Percentiles rank a stretch among this genome's conserved stretches.
Evolutionary conservation across 768 basidiomycete genomes (phyloP).

Genomic region (Tulasnella sp.): DNA sequence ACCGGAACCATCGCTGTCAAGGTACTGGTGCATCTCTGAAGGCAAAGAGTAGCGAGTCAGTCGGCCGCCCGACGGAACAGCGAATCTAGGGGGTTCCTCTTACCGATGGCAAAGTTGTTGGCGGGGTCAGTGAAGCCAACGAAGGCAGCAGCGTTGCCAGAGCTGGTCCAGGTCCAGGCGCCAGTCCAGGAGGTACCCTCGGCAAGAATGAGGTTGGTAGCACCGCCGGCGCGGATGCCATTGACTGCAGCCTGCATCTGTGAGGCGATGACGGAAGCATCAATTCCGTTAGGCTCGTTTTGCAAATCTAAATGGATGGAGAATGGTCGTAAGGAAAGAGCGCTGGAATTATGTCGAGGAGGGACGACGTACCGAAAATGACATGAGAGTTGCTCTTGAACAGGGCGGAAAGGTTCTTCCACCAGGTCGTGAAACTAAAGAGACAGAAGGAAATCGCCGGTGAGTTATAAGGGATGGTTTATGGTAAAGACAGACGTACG

Average conservation of each 20-base stretch:
- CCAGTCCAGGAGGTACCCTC: constrained; percentile 47
- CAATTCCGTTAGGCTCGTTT: constrained; percentile 58
- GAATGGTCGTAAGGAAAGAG: background rate
- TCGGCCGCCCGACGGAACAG: background rate
- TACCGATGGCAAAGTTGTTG: constrained; percentile 54
- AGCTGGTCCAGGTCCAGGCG: constrained; percentile 53
- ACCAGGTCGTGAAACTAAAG: constrained; percentile 29
- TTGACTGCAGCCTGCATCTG: constrained; percentile 61
- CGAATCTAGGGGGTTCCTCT: constrained; percentile 12
- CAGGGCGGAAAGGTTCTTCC: constrained; percentile 48
- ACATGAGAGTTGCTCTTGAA: constrained; percentile 45
- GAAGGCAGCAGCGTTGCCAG: constrained; percentile 50
- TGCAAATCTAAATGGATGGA: constrained; percentile 26
- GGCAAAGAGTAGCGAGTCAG: no score
- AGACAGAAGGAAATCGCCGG: background rate
- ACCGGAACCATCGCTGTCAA: constrained; percentile 53
- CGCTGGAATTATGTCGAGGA: background rate
- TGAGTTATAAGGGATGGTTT: background rate
- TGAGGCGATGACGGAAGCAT: constrained; percentile 43
- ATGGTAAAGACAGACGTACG: constrained; percentile 29
- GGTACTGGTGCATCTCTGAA: constrained; percentile 62
- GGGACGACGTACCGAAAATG: constrained; percentile 50
- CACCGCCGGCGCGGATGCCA: constrained; percentile 55
- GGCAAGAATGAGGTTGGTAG: constrained; percentile 40
- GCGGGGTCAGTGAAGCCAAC: constrained; percentile 47